Conservation (phyloP, 495 filamentous ascomycete genomes). For the Extremus antarcticus region DNA sequence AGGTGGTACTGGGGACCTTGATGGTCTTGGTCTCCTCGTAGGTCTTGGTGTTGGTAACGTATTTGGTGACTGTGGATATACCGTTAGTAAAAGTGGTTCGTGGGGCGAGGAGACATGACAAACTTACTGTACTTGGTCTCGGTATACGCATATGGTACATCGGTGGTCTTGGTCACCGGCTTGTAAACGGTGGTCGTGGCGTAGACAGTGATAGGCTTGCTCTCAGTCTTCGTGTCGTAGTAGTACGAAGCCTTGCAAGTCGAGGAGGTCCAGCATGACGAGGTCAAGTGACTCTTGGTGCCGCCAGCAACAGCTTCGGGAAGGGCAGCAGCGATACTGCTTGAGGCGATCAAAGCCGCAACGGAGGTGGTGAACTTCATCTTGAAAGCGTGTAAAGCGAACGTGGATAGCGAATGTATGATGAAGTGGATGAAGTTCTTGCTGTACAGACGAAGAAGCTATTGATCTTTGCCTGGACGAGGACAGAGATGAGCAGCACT, state of each 20-base stretch:
- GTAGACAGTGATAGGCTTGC: not conserved
- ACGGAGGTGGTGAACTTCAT: slow-evolving; percentile 3
- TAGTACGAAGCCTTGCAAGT: not conserved
- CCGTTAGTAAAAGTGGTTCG: not conserved
- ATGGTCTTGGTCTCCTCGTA: not conserved
- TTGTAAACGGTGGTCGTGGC: not conserved
- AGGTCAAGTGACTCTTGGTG: not conserved
- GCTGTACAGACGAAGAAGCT: not conserved
- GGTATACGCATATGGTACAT: not conserved
- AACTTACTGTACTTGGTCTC: not conserved
- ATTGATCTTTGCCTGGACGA: not conserved
- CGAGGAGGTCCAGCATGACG: not conserved
- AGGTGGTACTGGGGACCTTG: not conserved
- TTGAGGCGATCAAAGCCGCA: slow-evolving; percentile 3
- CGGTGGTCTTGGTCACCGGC: not conserved
- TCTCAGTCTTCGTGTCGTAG: not conserved
- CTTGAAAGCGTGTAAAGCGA: not conserved
- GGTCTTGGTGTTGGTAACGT: not conserved
- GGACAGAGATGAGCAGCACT: not conserved
- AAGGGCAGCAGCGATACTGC: not conserved
- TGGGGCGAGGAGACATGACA: not conserved
- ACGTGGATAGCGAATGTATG: not conserved
- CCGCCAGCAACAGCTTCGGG: not conserved
- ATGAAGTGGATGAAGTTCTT: not conserved
- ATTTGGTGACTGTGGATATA: not conserved